Evolutionary conservation across 2,329 filamentous ascomycete genomes (phyloP).

Genomic region (Ophiostoma ulmi): DNA sequence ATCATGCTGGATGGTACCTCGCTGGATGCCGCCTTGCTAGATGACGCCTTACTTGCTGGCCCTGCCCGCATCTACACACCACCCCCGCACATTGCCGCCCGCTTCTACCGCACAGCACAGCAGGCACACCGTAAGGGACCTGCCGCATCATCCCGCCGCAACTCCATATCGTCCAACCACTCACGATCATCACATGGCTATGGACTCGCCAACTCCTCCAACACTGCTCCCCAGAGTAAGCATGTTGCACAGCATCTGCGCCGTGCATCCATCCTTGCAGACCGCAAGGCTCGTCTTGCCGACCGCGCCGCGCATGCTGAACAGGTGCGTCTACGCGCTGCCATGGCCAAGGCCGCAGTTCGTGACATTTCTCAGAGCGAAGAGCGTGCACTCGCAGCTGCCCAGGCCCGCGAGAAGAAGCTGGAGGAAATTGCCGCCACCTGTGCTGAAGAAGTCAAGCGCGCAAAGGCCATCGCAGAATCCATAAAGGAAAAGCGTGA

Average conservation of each 20-base stretch:
- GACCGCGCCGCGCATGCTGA: slow-evolving; percentile 78
- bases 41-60: neutral
- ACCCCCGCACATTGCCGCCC: slow-evolving; percentile 70
- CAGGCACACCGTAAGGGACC: slow-evolving; percentile 67
- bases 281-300: slow-evolving; percentile 71
- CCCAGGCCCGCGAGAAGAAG: slow-evolving; percentile 73
- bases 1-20: neutral
- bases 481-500: slow-evolving; percentile 76
- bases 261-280: slow-evolving; percentile 73
- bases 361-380: slow-evolving; percentile 63
- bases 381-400: slow-evolving; percentile 70
- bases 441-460: slow-evolving; percentile 76
- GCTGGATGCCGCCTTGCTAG: neutral
- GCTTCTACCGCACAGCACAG: slow-evolving; percentile 62
- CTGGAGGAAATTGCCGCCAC: slow-evolving; percentile 74
- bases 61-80: slow-evolving; percentile 49
- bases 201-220: slow-evolving; percentile 35
- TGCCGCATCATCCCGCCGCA: slow-evolving; percentile 71
- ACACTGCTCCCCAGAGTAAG: slow-evolving; percentile 63
- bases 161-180: slow-evolving; percentile 71
- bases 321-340: slow-evolving; percentile 72
- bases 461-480: slow-evolving; percentile 77
- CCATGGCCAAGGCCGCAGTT: slow-evolving; percentile 64
- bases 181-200: slow-evolving; percentile 63
- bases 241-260: slow-evolving; percentile 74